These are phyloP conservation scores for Taxawa tesnikishii DNA, from an alignment of 2,329 filamentous ascomycete species.

Conservation along the genomic window DNA sequence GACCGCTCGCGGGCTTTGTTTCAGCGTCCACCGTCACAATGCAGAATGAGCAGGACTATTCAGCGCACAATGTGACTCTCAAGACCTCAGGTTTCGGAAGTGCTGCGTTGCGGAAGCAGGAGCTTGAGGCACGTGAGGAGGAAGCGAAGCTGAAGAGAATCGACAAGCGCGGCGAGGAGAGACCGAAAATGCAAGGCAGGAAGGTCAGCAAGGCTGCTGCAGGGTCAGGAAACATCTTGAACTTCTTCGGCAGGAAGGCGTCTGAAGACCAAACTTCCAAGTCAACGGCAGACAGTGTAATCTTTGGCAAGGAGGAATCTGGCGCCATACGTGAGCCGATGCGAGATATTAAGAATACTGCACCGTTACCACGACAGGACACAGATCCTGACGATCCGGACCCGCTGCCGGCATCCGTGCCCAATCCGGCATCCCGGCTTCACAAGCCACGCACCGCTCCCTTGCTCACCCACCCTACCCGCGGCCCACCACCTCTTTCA, in stretches of 20 bases:
- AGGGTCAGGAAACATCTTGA: conserved; percentile 38
- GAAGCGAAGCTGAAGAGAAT: conserved; percentile 15
- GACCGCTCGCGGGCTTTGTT: conserved; percentile 7
- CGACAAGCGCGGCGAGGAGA: conserved; percentile 14
- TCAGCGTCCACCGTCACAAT: conserved; percentile 12
- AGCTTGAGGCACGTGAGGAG: conserved; percentile 24
- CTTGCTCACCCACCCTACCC: conserved; percentile 19
- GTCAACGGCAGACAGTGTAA: conserved; percentile 1
- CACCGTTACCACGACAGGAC: conserved; percentile 1
- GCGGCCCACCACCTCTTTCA: conserved; percentile 8
- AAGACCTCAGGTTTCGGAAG: conserved; percentile 23
- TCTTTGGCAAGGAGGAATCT: too few species aligned
- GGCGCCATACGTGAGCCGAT: too few species aligned
- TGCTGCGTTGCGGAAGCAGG: conserved; percentile 24
- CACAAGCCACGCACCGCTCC: conserved; percentile 20
- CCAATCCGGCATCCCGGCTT: conserved; percentile 2
- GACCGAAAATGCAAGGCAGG: conserved; percentile 11
- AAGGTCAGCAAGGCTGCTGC: conserved; percentile 25
- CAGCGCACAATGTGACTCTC: conserved; percentile 15
- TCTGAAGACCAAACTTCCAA: neutral
- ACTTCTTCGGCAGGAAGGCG: conserved; percentile 38
- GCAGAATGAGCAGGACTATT: conserved; percentile 15
- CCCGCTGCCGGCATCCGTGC: neutral
- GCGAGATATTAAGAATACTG: too few species aligned
- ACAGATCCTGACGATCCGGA: conserved; percentile 2